These are phyloP conservation scores for Cyberlindnera bimundalis DNA, from an alignment of 805 yeast species.

Conservation along the genomic window DNA sequence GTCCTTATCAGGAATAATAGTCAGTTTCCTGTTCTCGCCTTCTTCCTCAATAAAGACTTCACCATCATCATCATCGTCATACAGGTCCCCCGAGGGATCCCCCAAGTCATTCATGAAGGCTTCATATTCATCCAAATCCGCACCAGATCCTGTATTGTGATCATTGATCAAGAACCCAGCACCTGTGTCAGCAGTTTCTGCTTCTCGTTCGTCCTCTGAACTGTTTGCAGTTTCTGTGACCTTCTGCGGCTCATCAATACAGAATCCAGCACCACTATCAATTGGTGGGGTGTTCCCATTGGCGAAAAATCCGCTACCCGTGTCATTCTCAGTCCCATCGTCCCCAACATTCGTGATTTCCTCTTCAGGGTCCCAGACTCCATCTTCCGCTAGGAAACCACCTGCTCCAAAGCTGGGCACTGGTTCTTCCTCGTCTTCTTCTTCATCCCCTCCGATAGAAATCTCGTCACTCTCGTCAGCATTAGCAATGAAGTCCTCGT, in stretches of 20 bases:
- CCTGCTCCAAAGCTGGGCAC: conserved; percentile 4
- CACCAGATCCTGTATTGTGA: conserved; percentile 8
- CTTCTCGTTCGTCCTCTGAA: neutral
- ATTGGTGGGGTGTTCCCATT: neutral
- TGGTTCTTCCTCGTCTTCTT: neutral
- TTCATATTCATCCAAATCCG: conserved; percentile 23
- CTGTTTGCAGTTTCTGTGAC: neutral
- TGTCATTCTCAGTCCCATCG: neutral
- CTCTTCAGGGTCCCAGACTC: conserved; percentile 8
- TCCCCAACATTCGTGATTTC: neutral
- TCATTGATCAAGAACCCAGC: conserved; percentile 29
- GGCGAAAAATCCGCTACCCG: neutral
- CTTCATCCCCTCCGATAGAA: neutral
- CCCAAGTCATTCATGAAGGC: conserved; percentile 22
- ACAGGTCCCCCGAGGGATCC: conserved; percentile 3
- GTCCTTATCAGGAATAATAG: too few relatives aligned
- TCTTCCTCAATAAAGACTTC: conserved; percentile 21
- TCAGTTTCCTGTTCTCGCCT: conserved; percentile 32
- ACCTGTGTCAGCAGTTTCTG: conserved; percentile 8
- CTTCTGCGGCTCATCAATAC: neutral
- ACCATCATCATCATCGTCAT: conserved; percentile 10
- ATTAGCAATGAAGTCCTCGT: conserved; percentile 22
- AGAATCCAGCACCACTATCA: conserved; percentile 1
- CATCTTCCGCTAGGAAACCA: conserved; percentile 12
- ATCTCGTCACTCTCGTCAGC: conserved; percentile 20